Percentiles rank a stretch among this genome's conserved stretches.
Evolutionary conservation across 192 early-diverging fungal species (phyloP).

Genomic region (Piromyces finnis): DNA sequence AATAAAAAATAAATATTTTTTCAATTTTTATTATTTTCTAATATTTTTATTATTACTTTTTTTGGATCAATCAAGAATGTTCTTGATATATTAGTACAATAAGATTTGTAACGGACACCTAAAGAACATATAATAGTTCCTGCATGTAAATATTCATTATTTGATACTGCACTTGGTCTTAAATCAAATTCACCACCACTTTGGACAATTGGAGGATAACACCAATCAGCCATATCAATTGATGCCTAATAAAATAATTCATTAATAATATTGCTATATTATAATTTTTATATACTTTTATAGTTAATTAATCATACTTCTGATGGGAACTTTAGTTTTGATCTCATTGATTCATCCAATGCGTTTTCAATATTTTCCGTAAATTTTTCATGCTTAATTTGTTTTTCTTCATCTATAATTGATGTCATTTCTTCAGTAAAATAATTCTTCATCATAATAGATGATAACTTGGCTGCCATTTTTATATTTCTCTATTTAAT

Average conservation of each 20-base stretch:
- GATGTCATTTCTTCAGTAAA: slow-evolving; percentile 71
- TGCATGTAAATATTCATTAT: slow-evolving; percentile 54
- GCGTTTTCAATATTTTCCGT: slow-evolving; percentile 46
- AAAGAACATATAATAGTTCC: slow-evolving; percentile 86
- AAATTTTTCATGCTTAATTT: slow-evolving; percentile 67
- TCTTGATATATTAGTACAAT: slow-evolving; percentile 84
- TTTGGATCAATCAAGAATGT: slow-evolving; percentile 87
- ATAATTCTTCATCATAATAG: slow-evolving; percentile 62
- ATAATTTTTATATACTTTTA: too few relatives aligned
- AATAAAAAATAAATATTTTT: too few relatives aligned
- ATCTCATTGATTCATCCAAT: slow-evolving; percentile 42
- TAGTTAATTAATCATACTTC: slow-evolving; percentile 23
- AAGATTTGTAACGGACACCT: slow-evolving; percentile 83
- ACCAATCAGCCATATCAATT: slow-evolving; percentile 64
- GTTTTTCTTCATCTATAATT: slow-evolving; percentile 75
- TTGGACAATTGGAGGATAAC: slow-evolving; percentile 85
- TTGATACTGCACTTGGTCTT: slow-evolving; percentile 55
- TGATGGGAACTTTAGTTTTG: slow-evolving; percentile 41
- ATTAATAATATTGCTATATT: too few relatives aligned
- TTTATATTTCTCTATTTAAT: slow-evolving; percentile 42
- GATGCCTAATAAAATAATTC: background rate
- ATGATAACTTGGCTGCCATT: slow-evolving; percentile 53
- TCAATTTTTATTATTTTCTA: too few relatives aligned
- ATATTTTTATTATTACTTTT: slow-evolving; percentile 24
- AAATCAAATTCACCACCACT: slow-evolving; percentile 89